phyloP scores from a whole-genome alignment of 2,329 filamentous ascomycete genomes.

The Bipolaris bicolor region DNA sequence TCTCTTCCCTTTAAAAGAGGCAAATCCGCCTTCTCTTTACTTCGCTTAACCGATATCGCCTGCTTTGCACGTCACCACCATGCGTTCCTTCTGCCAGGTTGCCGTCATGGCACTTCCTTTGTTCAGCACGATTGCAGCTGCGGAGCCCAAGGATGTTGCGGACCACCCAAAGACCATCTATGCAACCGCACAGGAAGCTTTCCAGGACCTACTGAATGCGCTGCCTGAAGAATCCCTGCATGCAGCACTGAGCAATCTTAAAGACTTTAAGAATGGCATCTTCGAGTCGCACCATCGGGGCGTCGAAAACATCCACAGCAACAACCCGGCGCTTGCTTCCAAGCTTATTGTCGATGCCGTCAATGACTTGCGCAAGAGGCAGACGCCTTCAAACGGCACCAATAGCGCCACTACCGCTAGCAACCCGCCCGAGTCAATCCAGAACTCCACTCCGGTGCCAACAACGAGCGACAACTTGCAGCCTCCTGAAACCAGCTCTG shows the following conservation, averaged over 20 bases:
- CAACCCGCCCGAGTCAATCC: background rate
- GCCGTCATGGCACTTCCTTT: constrained; percentile 43
- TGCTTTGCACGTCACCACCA: constrained; percentile 18
- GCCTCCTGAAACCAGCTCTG: constrained; percentile 12
- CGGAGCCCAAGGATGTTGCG: constrained; percentile 27
- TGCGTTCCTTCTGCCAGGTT: constrained; percentile 41
- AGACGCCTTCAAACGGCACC: constrained; percentile 42
- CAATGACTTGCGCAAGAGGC: constrained; percentile 53
- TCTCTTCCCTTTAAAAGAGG: constrained; percentile 13
- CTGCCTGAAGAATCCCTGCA: constrained; percentile 68
- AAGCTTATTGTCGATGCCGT: constrained; percentile 69
- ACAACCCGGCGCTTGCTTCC: constrained; percentile 66
- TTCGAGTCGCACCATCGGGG: constrained; percentile 69
- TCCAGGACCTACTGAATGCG: constrained; percentile 63
- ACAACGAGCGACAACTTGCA: constrained; percentile 13
- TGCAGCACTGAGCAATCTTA: constrained; percentile 67
- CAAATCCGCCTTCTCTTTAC: constrained; percentile 14
- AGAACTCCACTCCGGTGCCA: constrained; percentile 9
- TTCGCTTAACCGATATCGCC: background rate
- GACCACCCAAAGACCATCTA: constrained; percentile 29
- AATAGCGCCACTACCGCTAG: constrained; percentile 15
- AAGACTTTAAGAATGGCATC: constrained; percentile 71
- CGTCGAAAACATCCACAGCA: constrained; percentile 66
- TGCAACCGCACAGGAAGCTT: constrained; percentile 49
- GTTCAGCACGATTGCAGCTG: constrained; percentile 29